Base-by-base conservation (phyloP, 208 protist genomes). In the Acanthamoeba culbertsoni region DNA sequence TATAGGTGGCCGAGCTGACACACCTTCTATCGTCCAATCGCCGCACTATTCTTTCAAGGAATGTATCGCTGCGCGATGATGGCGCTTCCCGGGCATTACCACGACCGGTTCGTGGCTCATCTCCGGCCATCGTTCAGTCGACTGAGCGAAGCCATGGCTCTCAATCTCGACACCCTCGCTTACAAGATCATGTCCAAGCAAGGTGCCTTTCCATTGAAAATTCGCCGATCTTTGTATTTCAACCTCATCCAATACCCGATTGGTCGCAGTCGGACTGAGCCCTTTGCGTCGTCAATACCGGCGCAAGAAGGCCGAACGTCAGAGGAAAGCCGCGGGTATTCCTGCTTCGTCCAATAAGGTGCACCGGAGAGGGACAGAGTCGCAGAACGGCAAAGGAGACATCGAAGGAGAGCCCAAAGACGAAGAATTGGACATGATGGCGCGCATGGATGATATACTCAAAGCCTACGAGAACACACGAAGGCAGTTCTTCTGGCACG, bases 1-100 rank as follows among this genome's bases (percentile, higher is more conserved):
- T 14, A n/a, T 59, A 75, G 65, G 65, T 20, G 20, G 16, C 5
- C 20, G 65, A 35, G 26, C 65, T 40, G 65, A 42, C 65, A 37
- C n/a, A n/a, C 28, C 0, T 75, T 42, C 65, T 14, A n/a, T 14
- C 55, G 1, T 63, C 8, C 62, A n/a, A n/a, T n/a, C n/a, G n/a
- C n/a, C n/a, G n/a, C n/a, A n/a, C n/a, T n/a, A n/a, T n/a, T n/a
- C n/a, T n/a, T n/a, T n/a, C n/a, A n/a, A 79, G 68, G 68, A 14
- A 79, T 79, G 68, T 79, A 79, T 28, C 68, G 68, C 14, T 79
- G 68, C 42, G 43, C 68, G 23, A 79, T 79, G 68, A 26, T 46
- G 26, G 68, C 68, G 12, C 40, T 48, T 4, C 68, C 68, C 1
- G 68, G 68, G 23, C 33, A 79, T 26, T 43, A 51, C 42, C 68